These are phyloP conservation scores for Chlamydomonas sphaeroides DNA, from an alignment of 139 green algal genomes.

Conservation along the genomic window DNA sequence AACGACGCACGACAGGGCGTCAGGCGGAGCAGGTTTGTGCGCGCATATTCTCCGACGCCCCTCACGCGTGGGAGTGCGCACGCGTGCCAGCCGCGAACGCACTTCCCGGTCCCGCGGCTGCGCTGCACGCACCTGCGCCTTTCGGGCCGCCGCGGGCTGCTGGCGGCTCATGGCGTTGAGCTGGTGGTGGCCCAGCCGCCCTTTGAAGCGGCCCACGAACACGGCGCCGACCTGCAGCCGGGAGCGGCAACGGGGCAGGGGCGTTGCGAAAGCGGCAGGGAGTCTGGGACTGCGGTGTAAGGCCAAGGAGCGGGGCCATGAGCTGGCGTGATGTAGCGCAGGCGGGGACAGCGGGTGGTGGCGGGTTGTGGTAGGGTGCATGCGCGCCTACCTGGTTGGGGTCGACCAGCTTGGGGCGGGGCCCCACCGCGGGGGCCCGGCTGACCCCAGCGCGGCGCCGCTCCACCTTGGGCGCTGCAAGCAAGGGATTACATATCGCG, in stretches of 20 bases:
- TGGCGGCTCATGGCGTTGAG: slow-evolving; percentile 34
- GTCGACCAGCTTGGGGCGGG: slow-evolving; percentile 59
- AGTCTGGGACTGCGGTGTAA: neutral
- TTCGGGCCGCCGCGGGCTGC: neutral
- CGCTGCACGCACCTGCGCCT: too few relatives aligned
- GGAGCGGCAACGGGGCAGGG: neutral
- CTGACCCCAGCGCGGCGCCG: neutral
- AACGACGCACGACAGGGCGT: too few relatives aligned
- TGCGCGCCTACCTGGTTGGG: slow-evolving; percentile 32
- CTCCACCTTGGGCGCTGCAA: neutral
- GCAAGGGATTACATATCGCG: too few relatives aligned
- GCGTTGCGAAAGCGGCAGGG: neutral
- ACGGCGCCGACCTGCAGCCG: slow-evolving; percentile 35
- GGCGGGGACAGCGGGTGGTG: too few relatives aligned
- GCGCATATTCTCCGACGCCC: too few relatives aligned
- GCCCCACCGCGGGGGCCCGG: slow-evolving; percentile 31
- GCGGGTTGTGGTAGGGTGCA: too few relatives aligned
- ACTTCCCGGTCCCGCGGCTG: too few relatives aligned
- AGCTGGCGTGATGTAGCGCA: too few relatives aligned
- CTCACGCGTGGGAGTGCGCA: too few relatives aligned
- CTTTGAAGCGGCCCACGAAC: slow-evolving; percentile 62
- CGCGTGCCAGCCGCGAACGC: too few relatives aligned
- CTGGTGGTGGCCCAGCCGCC: slow-evolving; percentile 58
- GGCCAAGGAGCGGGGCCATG: too few relatives aligned
- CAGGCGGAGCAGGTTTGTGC: too few relatives aligned